phyloP scores from a whole-genome alignment of 2,329 filamentous ascomycete genomes.

The Hirsutella minnesotensis region DNA sequence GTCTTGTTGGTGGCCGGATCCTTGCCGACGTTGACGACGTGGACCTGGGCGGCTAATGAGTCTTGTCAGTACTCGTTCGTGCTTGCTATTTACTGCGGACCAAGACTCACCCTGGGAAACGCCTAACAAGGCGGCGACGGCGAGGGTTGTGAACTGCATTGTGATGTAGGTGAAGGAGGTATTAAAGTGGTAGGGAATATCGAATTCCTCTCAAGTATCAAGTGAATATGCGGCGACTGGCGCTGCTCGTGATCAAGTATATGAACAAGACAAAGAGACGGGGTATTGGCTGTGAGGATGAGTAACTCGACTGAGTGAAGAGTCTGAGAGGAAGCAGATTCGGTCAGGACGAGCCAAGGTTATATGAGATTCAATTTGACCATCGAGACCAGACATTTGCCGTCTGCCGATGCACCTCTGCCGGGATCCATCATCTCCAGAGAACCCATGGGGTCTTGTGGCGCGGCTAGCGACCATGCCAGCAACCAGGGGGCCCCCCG shows the following conservation, averaged over 20 bases:
- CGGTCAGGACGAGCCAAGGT: background rate
- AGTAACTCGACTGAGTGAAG: background rate
- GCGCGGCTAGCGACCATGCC: background rate
- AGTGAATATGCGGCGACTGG: background rate
- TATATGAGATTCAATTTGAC: slow-evolving; percentile 1
- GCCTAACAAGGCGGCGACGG: slow-evolving; percentile 34
- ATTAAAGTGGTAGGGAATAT: background rate
- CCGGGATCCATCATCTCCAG: background rate
- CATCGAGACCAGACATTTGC: background rate
- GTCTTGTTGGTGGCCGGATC: slow-evolving; percentile 35
- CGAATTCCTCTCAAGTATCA: background rate
- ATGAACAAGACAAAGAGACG: background rate
- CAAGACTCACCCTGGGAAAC: slow-evolving; percentile 18
- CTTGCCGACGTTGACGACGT: slow-evolving; percentile 54
- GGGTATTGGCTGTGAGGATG: background rate
- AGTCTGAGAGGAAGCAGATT: too few relatives aligned
- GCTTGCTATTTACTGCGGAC: background rate
- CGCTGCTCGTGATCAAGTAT: background rate
- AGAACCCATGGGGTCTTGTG: background rate
- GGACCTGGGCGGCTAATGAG: slow-evolving; percentile 29
- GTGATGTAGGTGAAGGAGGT: slow-evolving; percentile 16
- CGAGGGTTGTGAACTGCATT: slow-evolving; percentile 40
- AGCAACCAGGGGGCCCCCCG: slow-evolving; percentile 3
- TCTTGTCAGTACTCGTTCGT: background rate
- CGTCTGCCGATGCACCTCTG: background rate